A percentile compares a stretch with the other conserved stretches of the same genome.
Evolutionary conservation across 2,329 filamentous ascomycete genomes (phyloP).

Genomic region (Fusarium palustre): DNA sequence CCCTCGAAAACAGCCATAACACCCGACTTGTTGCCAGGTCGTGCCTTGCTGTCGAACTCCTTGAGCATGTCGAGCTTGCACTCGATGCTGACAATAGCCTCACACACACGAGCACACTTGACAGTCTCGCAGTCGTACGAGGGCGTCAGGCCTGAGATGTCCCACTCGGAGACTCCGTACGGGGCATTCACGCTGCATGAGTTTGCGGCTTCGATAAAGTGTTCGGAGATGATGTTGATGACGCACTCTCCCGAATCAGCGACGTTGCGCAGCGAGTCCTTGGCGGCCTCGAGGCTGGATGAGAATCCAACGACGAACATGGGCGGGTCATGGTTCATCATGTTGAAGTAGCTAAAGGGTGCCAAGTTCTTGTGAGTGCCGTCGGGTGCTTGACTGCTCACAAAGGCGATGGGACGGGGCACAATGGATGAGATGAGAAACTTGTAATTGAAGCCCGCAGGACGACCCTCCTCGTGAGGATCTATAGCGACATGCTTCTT

Average conservation of each 20-base stretch:
- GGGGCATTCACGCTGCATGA: constrained; percentile 82
- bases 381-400: constrained; percentile 68
- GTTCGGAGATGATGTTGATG: constrained; percentile 89
- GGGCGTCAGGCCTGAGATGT: constrained; percentile 79
- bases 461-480: constrained; percentile 78
- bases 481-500: constrained; percentile 81
- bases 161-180: constrained; percentile 82
- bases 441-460: constrained; percentile 85
- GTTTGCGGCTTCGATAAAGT: constrained; percentile 89
- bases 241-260: constrained; percentile 78
- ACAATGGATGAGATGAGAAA: constrained; percentile 85
- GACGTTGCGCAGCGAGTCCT: constrained; percentile 84
- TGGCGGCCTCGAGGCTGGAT: constrained; percentile 64
- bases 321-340: constrained; percentile 88
- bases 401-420: constrained; percentile 81
- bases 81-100: constrained; percentile 87
- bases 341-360: constrained; percentile 87
- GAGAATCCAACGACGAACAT: constrained; percentile 75
- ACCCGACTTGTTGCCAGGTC: constrained; percentile 79
- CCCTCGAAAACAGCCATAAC: constrained; percentile 85
- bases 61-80: constrained; percentile 78
- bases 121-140: constrained; percentile 73
- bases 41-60: constrained; percentile 81
- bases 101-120: constrained; percentile 77
- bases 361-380: constrained; percentile 78